Conservation (phyloP, 352 stramenopile genomes). For the Elongisporangium senticosum region DNA sequence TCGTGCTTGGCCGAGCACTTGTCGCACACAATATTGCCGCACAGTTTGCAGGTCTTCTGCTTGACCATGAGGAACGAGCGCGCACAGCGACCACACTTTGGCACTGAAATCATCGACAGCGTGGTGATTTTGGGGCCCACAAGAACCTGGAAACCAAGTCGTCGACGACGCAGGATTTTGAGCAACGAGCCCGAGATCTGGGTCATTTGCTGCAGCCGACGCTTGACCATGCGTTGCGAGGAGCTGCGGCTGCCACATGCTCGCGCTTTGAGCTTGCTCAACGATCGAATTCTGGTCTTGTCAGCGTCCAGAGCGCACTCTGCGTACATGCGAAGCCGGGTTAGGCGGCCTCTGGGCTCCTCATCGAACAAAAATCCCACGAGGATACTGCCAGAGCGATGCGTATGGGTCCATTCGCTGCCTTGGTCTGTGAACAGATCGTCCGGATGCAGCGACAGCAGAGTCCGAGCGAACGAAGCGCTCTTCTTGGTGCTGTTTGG, state of each 20-base stretch:
- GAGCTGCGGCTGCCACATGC: not conserved
- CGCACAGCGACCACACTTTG: constrained; percentile 36
- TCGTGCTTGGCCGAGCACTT: constrained; percentile 38
- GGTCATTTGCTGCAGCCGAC: constrained; percentile 18
- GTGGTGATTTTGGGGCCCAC: constrained; percentile 15
- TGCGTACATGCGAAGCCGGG: constrained; percentile 1
- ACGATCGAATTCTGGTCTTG: not conserved
- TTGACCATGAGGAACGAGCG: constrained; percentile 26
- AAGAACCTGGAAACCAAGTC: constrained; percentile 45
- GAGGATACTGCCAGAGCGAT: constrained; percentile 22
- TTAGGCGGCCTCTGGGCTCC: constrained; percentile 5
- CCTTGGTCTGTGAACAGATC: constrained; percentile 37
- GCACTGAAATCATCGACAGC: constrained; percentile 18
- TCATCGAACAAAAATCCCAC: constrained; percentile 16
- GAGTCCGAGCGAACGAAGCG: constrained; percentile 24
- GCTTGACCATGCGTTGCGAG: constrained; percentile 4
- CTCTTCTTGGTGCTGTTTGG: constrained; percentile 2
- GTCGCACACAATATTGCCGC: constrained; percentile 45
- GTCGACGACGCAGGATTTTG: constrained; percentile 30
- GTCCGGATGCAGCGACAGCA: constrained; percentile 32
- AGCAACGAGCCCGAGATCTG: constrained; percentile 22
- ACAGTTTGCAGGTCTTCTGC: constrained; percentile 34
- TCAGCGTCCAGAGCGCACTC: not conserved
- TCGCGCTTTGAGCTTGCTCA: not conserved
- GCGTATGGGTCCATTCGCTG: constrained; percentile 21